Evolutionary conservation across 2,329 filamentous ascomycete species (phyloP), one percentile per base, ranked within the genome.

Genomic region (Dothistroma septosporum): DNA sequence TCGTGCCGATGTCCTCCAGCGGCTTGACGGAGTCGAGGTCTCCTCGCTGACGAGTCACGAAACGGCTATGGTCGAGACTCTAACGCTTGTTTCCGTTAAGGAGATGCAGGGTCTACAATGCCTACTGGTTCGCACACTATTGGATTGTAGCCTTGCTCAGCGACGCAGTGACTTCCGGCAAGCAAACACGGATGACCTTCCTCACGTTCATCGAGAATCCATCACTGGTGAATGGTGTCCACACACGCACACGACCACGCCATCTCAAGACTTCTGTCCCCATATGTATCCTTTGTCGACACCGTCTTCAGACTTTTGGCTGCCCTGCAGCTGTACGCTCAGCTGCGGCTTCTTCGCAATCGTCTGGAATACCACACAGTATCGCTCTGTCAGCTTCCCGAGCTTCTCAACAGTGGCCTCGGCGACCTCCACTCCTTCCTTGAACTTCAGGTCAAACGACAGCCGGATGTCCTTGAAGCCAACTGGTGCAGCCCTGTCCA

Each of bases 331-430:
- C 54, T 67, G 69, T 1, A 76, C 74, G 55, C 70, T 73, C 31
- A 77, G 58, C 52, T 70, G 61, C 14, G 75, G 74, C 63, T 75
- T 75, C 64, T 71, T 73, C 46, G 68, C 70, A 58, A 77, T 70
- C 9, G 74, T 77, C 67, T 77, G 75, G 64, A 77, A 63, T 24
- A 77, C 75, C 35, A 81, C 79, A 64, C 79, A 81, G 67, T 81
- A 81, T 65, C 78, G 68, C 72, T 82, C 79, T 53, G 79, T 81
- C 71, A 81, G 63, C 70, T 77, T 77, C 1, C 79, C 76, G 61
- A 81, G 60, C 68, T 74, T 79, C 66, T 78, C 77, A 8, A 81
- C 69, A 57, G 77, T 77, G 12, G 75, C 72, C 49, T 78, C 75
- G 4, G 72, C 72, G 11, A 80, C 75, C 53, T 76, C 74, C 4